phyloP scores from a whole-genome alignment of 306 rosid species.

The Calophaca sinica region DNA sequence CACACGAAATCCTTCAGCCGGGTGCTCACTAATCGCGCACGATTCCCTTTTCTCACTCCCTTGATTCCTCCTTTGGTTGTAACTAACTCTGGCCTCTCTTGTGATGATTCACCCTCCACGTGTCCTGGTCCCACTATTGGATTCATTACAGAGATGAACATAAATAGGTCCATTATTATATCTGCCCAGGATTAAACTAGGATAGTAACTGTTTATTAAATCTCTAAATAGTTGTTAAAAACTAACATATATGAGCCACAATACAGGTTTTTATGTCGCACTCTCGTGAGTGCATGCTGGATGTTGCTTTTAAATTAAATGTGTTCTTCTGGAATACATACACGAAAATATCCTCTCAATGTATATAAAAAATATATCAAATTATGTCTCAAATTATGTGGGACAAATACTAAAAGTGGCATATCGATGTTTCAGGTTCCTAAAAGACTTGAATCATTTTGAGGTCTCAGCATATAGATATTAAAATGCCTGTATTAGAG shows the following conservation, averaged over 20 bases:
- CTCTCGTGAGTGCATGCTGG: constrained; percentile 17
- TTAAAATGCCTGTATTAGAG: constrained; percentile 31
- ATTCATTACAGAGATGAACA: neutral
- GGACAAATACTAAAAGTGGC: constrained; percentile 30
- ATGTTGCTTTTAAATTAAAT: constrained; percentile 36
- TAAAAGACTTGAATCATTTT: constrained; percentile 13
- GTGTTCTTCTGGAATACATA: constrained; percentile 22
- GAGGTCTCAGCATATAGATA: constrained; percentile 28
- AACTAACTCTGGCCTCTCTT: no score
- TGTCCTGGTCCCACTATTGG: no score
- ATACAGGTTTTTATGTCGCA: neutral
- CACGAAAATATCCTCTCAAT: constrained; percentile 5
- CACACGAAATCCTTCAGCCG: no score
- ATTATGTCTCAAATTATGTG: constrained; percentile 8
- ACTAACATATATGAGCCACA: constrained; percentile 9
- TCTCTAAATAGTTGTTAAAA: constrained; percentile 2
- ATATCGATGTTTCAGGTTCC: constrained; percentile 14
- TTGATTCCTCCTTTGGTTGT: no score
- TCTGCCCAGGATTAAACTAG: constrained; percentile 19
- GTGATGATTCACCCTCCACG: no score
- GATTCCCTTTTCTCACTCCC: no score
- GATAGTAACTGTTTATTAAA: constrained; percentile 22
- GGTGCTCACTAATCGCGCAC: no score
- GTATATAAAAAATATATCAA: neutral
- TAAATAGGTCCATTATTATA: constrained; percentile 7